These are phyloP conservation scores for Cyclotella kingstonii DNA, from an alignment of 108 stramenopile genomes.

Conservation along the genomic window DNA sequence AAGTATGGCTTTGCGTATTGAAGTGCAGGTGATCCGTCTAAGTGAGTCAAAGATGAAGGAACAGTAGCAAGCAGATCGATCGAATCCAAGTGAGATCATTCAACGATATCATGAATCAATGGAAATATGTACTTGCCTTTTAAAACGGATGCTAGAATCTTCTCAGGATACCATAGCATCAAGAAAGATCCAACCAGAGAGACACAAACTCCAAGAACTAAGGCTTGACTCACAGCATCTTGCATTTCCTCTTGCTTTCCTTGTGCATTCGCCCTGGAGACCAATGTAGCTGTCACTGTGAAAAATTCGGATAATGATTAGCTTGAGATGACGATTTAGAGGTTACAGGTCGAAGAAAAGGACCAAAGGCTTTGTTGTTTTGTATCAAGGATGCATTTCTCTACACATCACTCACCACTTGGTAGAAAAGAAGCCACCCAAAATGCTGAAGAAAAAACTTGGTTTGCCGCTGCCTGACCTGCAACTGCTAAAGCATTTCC, in stretches of 20 bases:
- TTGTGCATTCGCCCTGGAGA: conserved; percentile 78
- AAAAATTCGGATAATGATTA: neutral
- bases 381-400: neutral
- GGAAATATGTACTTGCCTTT: conserved; percentile 12
- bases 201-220: conserved; percentile 71
- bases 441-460: conserved; percentile 81
- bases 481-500: conserved; percentile 89
- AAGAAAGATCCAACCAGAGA: conserved; percentile 63
- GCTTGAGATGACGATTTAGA: too few species aligned
- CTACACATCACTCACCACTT: conserved; percentile 34
- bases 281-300: conserved; percentile 78
- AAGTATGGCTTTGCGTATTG: conserved; percentile 86
- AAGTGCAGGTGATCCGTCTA: conserved; percentile 71
- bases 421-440: conserved; percentile 85
- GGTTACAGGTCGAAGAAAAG: too few species aligned
- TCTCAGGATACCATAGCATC: conserved; percentile 61
- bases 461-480: conserved; percentile 89
- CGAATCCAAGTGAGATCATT: neutral
- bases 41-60: neutral
- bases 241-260: conserved; percentile 69
- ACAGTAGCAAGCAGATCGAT: neutral
- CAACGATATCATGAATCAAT: conserved; percentile 2
- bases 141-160: conserved; percentile 57
- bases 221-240: conserved; percentile 81
- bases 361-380: too few species aligned